Evolutionary conservation across 495 filamentous ascomycete genomes (phyloP), one percentile per base, ranked within the genome.

Genomic region (Lepidopterella palustris): DNA sequence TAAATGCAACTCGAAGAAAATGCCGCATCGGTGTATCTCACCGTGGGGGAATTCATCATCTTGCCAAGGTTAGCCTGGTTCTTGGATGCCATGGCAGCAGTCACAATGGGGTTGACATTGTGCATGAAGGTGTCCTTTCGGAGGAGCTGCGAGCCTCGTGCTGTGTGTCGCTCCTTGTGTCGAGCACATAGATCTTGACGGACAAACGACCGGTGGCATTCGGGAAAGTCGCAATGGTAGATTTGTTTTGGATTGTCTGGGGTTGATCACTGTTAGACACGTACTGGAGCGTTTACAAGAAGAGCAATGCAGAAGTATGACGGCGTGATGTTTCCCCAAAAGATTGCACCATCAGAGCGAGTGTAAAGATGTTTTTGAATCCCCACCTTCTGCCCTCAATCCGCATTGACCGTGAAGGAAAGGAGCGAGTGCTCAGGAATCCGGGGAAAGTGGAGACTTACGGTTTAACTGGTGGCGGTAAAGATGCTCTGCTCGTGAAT

Each of bases 391-490:
- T n/a, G n/a, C n/a, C n/a, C n/a, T n/a, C n/a, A n/a, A n/a, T n/a
- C n/a, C n/a, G n/a, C n/a, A n/a, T n/a, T n/a, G n/a, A n/a, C n/a
- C n/a, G n/a, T n/a, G n/a, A n/a, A n/a, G n/a, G n/a, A n/a, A 28
- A 54, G 51, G 21, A 15, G 51, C 54, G 31, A 54, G 23, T 23
- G 20, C 31, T 54, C 3, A 42, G 35, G 3, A 42, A 18, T 10
- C 35, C 13, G 47, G 23, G 26, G 54, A 27, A 45, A 24, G 20
- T 26, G 31, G 23, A 9, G 25, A 73, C 79, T 79, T 86, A 86
- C 93, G 93, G 68, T 98, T 98, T 65, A 98, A 74, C 74, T 97
- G 92, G 74, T 98, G 93, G 23, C 93, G 84, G 73, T 96, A 96
- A 72, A 98, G 80, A 77, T 98, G 93, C 73, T 98, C 93, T 23